Percentiles rank a stretch among this genome's conserved stretches.
phyloP scores from a whole-genome alignment of 2,329 filamentous ascomycete genomes.

The Arachnopeziza araneosa region DNA sequence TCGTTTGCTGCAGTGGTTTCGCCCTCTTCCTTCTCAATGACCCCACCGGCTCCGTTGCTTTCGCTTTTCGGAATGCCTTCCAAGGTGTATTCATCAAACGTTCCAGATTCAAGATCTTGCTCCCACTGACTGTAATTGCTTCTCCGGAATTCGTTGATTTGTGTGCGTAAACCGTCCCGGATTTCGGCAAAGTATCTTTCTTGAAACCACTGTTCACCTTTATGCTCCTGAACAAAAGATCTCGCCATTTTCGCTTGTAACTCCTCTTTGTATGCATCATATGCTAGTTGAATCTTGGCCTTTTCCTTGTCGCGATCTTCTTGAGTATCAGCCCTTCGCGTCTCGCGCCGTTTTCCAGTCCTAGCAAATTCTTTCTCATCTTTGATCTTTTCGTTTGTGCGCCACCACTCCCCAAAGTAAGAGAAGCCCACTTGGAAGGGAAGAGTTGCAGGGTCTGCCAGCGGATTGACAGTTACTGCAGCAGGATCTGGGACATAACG shows the following conservation, averaged over 20 bases:
- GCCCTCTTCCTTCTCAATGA: slow-evolving; percentile 91
- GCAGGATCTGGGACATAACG: slow-evolving; percentile 68
- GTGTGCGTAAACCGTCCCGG: slow-evolving; percentile 65
- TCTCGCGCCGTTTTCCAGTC: slow-evolving; percentile 62
- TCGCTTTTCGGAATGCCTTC: slow-evolving; percentile 93
- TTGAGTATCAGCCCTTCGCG: slow-evolving; percentile 56
- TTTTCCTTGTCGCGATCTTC: slow-evolving; percentile 78
- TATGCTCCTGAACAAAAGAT: slow-evolving; percentile 85
- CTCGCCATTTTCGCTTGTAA: slow-evolving; percentile 76
- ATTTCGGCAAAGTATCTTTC: slow-evolving; percentile 88
- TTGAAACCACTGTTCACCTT: slow-evolving; percentile 95
- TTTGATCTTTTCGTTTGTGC: slow-evolving; percentile 74
- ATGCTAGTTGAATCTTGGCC: slow-evolving; percentile 66
- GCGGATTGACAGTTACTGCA: slow-evolving; percentile 55
- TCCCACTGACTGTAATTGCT: slow-evolving; percentile 83
- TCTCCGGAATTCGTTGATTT: slow-evolving; percentile 74
- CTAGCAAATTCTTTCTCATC: slow-evolving; percentile 70
- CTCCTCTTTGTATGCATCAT: slow-evolving; percentile 63
- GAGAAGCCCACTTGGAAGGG: slow-evolving; percentile 81
- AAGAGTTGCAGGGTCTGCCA: slow-evolving; percentile 66
- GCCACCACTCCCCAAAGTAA: slow-evolving; percentile 84
- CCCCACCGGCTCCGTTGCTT: slow-evolving; percentile 76
- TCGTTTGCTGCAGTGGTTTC: slow-evolving; percentile 89
- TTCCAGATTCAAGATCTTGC: slow-evolving; percentile 74
- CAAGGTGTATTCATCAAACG: slow-evolving; percentile 90